Evolutionary conservation across 1,139 yeast genomes (phyloP), one percentile per base, ranked within the genome.

Genomic region (Nakaseomyces nivariensis): DNA sequence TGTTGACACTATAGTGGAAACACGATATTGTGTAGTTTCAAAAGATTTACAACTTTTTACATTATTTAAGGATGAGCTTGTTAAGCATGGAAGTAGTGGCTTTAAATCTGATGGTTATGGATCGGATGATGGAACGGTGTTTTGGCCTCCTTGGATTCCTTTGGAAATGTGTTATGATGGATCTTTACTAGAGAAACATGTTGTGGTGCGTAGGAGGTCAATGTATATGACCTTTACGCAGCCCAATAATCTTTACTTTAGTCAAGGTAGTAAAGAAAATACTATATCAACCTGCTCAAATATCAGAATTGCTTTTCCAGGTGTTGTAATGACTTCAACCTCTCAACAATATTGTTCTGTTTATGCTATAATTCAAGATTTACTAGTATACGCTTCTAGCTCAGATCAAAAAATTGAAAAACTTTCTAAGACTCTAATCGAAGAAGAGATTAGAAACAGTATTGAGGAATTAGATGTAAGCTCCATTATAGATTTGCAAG

Each of bases 61-160:
- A 0, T 69, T 88, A 50, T 72, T 77, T 60, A 69, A 74, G 63
- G 63, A 75, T 54, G 71, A 71, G 40, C 66, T 76, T 10, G 44
- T 68, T 8, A 68, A 65, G 5, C 68, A 71, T 7, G 66, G 70
- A 5, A 67, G 71, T 45, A 62, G 67, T 33, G 64, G 75, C n/a
- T 73, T 74, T 56, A 66, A 70, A 45, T 56, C 56, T 32, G 58
- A 61, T 47, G 67, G 64, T 11, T 73, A 70, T 53, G 75, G 75
- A 4, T 60, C 66, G 47, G 66, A 67, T 32, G 66, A 62, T 6
- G 60, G 65, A 32, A 54, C 63, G 10, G 56, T 58, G 3, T 53
- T 54, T 32, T 85, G 96, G 95, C 92, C 95, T 0, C 95, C 95
- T 0, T 82, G 88, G 85, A 68, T 86, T 24, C 85, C 82, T 0